Evolutionary conservation across 2,329 filamentous ascomycete species (phyloP), one percentile per base, ranked within the genome.

Genomic region (Helicocarpus griseus): DNA sequence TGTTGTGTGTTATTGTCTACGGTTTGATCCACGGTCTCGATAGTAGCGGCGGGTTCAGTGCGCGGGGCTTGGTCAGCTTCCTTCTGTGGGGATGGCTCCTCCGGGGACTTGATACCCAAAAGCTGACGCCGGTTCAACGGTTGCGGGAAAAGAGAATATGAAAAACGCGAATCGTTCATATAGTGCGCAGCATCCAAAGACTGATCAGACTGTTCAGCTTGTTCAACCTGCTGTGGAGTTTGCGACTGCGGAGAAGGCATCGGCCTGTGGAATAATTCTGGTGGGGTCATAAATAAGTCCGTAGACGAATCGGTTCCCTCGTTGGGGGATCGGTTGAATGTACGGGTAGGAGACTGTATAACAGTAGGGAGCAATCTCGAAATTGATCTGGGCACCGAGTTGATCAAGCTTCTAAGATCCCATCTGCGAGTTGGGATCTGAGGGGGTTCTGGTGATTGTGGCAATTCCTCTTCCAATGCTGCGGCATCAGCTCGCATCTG

Each of bases 331-430:
- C n/a, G n/a, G n/a, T n/a, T n/a, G n/a, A n/a, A n/a, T n/a, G n/a
- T n/a, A n/a, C n/a, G 53, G 28, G 51, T 51, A 38, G 57, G 54
- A 17, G 55, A 55, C 29, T 56, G 57, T 8, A 52, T 52, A 36
- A 62, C 57, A 29, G 49, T 38, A 8, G 60, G 61, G 11, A 64
- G 38, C 19, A 64, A 52, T 17, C 59, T 61, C 7, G 60, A 60
- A 40, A 67, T 57, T 4, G 60, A 60, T 21, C 62, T 60, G 50
- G 63, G 61, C 17, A 65, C 63, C 26, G 64, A 66, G 49, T 50
- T 61, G n/a, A 66, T 41, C 38, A 67, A 49, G 28, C 61, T 57
- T 49, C 64, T 55, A 51, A 66, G 54, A 21, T 59, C 60, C 64
- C 64, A 67, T 24, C 58, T 49, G n/a, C 57, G 54, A 8, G 46